These are phyloP conservation scores for Auricularia sp. DNA, from an alignment of 768 basidiomycete species.

Conservation along the genomic window DNA sequence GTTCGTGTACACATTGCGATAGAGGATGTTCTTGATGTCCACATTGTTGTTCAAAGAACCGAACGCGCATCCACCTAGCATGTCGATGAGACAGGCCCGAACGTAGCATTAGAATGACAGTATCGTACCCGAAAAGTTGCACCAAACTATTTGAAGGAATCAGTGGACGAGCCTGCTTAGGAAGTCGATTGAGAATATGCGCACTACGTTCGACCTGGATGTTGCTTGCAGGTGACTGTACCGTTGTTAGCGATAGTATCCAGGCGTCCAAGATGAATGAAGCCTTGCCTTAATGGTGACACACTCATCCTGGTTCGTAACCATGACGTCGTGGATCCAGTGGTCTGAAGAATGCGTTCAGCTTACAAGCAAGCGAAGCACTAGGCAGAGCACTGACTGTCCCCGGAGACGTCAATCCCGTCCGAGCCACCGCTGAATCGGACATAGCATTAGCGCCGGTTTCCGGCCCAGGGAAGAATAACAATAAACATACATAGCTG, in stretches of 20 bases:
- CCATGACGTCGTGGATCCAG: conserved; percentile 10
- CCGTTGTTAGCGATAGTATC: neutral
- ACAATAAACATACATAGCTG: neutral
- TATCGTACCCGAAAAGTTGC: conserved; percentile 4
- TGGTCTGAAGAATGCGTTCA: conserved; percentile 7
- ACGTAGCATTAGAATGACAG: neutral
- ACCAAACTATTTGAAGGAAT: conserved; percentile 6
- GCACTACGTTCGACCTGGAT: conserved; percentile 9
- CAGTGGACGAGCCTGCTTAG: no score
- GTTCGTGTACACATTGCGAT: conserved; percentile 10
- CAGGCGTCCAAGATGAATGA: neutral
- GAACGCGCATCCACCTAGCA: neutral
- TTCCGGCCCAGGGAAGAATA: neutral
- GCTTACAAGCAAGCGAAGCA: conserved; percentile 2
- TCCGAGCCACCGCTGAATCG: neutral
- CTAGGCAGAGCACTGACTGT: neutral
- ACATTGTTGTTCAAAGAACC: neutral
- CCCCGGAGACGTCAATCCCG: neutral
- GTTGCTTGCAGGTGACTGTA: conserved; percentile 5
- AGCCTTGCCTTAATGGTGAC: conserved; percentile 6
- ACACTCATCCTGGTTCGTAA: conserved; percentile 11
- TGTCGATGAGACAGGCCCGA: neutral
- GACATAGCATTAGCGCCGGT: no score
- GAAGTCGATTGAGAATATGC: neutral
- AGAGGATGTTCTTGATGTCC: neutral